A percentile compares a stretch with the other conserved stretches of the same genome.
These are phyloP conservation scores for Colletotrichum chrysophilum DNA, from an alignment of 2,329 filamentous ascomycete species.

Conservation along the genomic window DNA sequence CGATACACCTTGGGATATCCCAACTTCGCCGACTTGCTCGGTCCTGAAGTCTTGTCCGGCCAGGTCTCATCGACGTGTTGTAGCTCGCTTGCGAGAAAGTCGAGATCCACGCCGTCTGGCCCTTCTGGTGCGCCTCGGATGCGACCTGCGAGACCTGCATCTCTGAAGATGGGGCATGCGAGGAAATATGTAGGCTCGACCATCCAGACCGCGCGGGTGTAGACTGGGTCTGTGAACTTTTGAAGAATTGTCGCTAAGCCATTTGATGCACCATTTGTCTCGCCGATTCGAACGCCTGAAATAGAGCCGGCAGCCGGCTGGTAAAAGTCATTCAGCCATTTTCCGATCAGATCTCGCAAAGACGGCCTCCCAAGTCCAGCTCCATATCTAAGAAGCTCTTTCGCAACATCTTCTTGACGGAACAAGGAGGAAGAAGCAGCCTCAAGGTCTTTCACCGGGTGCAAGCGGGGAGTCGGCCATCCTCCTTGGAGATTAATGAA, in stretches of 20 bases:
- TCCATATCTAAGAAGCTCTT: not conserved
- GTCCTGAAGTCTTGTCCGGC: not conserved
- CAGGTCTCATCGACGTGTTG: not conserved
- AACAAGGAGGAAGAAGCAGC: not conserved
- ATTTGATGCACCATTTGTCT: constrained; percentile 86
- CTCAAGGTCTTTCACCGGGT: not conserved
- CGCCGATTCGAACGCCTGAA: constrained; percentile 68
- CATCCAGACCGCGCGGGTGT: constrained; percentile 79
- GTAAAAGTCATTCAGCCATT: constrained; percentile 74
- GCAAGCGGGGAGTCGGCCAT: not conserved
- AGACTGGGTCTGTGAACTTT: constrained; percentile 79
- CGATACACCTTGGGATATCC: constrained; percentile 77
- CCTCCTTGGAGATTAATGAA: not conserved
- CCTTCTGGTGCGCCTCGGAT: constrained; percentile 78
- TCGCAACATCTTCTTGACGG: not conserved
- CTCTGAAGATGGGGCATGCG: constrained; percentile 67
- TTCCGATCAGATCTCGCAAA: constrained; percentile 50
- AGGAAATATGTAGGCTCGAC: constrained; percentile 84
- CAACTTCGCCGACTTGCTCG: not conserved
- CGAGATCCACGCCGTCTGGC: constrained; percentile 75
- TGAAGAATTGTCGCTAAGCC: constrained; percentile 78
- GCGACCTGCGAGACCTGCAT: constrained; percentile 41
- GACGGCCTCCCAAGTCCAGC: not conserved
- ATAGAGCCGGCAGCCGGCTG: constrained; percentile 3
- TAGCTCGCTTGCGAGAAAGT: constrained; percentile 56